phyloP scores from a whole-genome alignment of 1,284 basidiomycete species.

The Mycosarcoma maydis region DNA sequence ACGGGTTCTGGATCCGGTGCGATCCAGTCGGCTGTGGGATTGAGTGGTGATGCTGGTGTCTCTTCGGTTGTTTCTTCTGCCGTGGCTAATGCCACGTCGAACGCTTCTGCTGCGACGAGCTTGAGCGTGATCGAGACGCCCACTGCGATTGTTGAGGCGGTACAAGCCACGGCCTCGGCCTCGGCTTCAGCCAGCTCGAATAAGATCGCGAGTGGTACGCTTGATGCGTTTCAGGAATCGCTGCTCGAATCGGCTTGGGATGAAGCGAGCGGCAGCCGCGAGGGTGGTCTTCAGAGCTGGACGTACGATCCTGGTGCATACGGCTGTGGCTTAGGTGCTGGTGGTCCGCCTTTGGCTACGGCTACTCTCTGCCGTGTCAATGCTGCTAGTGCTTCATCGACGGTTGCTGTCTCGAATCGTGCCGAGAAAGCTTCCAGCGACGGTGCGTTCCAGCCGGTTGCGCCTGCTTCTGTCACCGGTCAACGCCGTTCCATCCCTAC shows the following conservation, averaged over 20 bases:
- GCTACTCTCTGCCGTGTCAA: slow-evolving; percentile 33
- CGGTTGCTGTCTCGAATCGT: neutral
- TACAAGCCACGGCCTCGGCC: slow-evolving; percentile 11
- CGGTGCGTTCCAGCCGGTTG: slow-evolving; percentile 9
- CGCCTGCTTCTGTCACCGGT: neutral
- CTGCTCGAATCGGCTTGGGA: slow-evolving; percentile 6
- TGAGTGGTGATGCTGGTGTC: slow-evolving; percentile 24
- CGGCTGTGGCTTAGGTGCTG: slow-evolving; percentile 21
- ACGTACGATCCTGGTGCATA: slow-evolving; percentile 39
- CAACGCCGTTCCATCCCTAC: slow-evolving; percentile 11
- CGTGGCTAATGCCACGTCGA: slow-evolving; percentile 1
- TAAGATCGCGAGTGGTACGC: slow-evolving; percentile 22
- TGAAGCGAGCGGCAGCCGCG: neutral
- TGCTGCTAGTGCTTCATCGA: slow-evolving; percentile 5
- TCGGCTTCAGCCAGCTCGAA: slow-evolving; percentile 6
- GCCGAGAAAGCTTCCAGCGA: neutral
- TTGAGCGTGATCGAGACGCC: neutral
- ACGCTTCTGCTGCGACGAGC: neutral
- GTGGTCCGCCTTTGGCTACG: slow-evolving; percentile 6
- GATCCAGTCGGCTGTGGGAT: slow-evolving; percentile 26
- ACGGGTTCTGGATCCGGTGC: slow-evolving; percentile 18
- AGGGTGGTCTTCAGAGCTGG: slow-evolving; percentile 17
- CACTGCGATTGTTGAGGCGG: slow-evolving; percentile 6
- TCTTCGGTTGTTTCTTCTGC: slow-evolving; percentile 2
- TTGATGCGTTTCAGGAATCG: slow-evolving; percentile 7